Evolutionary conservation across 2,329 filamentous ascomycete genomes (phyloP), one percentile per base, ranked within the genome.

Genomic region (Fusarium devonianum): DNA sequence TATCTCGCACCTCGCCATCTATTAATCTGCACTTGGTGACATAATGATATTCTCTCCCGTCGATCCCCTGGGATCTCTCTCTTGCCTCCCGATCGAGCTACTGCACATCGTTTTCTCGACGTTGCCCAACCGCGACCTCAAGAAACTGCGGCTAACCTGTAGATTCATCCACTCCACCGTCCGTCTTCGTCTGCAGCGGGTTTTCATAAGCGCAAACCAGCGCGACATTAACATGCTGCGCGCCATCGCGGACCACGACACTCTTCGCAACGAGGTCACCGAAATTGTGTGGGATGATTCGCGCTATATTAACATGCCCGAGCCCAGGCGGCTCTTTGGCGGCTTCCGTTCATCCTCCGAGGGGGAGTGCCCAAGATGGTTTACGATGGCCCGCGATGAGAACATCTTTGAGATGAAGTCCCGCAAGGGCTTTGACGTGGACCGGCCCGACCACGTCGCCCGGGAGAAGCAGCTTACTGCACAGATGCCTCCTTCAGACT

Each of bases 211-310:
- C 5, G 66, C 74, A 4, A 75, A 73, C 38, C 67, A 67, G 4
- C 63, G 10, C 16, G 71, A 77, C 39, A 56, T 78, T 5, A 33
- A 67, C 3, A 72, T 73, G 4, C 67, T 74, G 16, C 61, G 66
- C 3, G 61, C 65, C 11, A 60, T 78, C 38, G 68, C 75, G 7
- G 54, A 69, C 8, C 69, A 76, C 50, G 65, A 70, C 4, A 46
- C 30, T 1, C 70, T 71, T 37, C 66, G 68, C 4, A 34, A 56
- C 1, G 28, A 50, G 1, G 60, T 78, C 7, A 52, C 36, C 4
- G 73, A 78, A 44, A 67, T 77, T 5, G 64, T 78, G 23, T 76
- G 69, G 69, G 69, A 75, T 17, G 71, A 74, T 39, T 26, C 23
- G 23, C 23, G 23, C 5, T 26, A 12, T 10, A 8, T 12, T 12